phyloP scores from a whole-genome alignment of 148 eudicot species.

The Linanthus parryae region DNA sequence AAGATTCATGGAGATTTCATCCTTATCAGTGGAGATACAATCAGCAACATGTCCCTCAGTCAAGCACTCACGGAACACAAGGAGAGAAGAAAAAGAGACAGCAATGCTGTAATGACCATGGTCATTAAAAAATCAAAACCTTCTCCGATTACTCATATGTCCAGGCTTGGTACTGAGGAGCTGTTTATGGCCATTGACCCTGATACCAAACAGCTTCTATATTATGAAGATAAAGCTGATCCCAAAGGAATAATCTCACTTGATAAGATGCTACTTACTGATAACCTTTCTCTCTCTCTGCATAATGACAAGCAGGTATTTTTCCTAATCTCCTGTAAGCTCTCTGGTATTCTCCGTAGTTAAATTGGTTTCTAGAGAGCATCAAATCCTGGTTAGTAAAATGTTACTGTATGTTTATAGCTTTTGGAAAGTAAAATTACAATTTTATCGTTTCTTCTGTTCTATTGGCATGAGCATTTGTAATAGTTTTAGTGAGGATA shows the following conservation, averaged over 20 bases:
- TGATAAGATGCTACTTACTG: slow-evolving; percentile 68
- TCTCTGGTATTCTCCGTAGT: background rate
- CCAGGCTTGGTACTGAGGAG: slow-evolving; percentile 96
- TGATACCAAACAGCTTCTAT: slow-evolving; percentile 69
- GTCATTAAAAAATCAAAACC: slow-evolving; percentile 78
- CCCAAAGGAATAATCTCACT: slow-evolving; percentile 54
- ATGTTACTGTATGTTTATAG: too few relatives aligned
- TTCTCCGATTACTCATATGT: slow-evolving; percentile 60
- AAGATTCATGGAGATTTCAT: slow-evolving; percentile 91
- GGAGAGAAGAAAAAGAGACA: slow-evolving; percentile 82
- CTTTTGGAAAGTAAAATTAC: too few relatives aligned
- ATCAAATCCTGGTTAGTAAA: background rate
- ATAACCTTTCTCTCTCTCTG: slow-evolving; percentile 53
- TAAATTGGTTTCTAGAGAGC: background rate
- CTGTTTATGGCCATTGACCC: slow-evolving; percentile 89
- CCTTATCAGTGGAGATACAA: slow-evolving; percentile 85
- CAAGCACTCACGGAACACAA: slow-evolving; percentile 84
- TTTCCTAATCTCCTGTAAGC: background rate
- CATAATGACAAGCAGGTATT: slow-evolving; percentile 92
- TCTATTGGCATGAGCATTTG: too few relatives aligned
- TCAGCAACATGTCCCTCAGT: slow-evolving; percentile 83
- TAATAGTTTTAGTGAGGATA: too few relatives aligned
- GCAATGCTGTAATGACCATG: slow-evolving; percentile 95
- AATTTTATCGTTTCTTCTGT: too few relatives aligned
- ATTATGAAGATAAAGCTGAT: slow-evolving; percentile 77